Evolutionary conservation across 2,329 filamentous ascomycete genomes (phyloP), one percentile per base, ranked within the genome.

Genomic region (Thielaviopsis punctulata): DNA sequence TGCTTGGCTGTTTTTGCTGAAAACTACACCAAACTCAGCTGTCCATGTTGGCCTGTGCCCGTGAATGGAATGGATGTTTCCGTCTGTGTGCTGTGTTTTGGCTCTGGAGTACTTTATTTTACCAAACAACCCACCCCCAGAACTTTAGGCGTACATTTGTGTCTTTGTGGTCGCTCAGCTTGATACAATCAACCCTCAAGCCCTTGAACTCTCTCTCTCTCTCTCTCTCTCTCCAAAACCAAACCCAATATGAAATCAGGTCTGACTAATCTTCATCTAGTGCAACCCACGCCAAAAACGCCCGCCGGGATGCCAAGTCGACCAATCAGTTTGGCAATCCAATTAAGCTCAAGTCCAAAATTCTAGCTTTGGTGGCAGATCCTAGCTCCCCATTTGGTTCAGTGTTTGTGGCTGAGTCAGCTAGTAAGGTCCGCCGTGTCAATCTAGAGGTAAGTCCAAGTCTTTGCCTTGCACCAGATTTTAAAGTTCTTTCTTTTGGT

Each of bases 371-470:
- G 25, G 68, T 78, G 21, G 63, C 74, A 10, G 86, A 94, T 62
- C 83, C 85, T 7, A 69, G 72, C 48, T 75, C 77, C 50, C 65
- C 74, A 2, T 62, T 66, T 12, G 70, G 70, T 18, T 71, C 73
- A 6, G 70, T 95, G 39, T 88, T 86, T 64, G 72, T 95, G 30
- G 89, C 90, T 23, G 88, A 95, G 65, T 92, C 89, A 49, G 82
- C 82, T n/a, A 90, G 88, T 4, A 79, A 76, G 46, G 79, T 92
- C 36, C 80, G 86, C 51, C 77, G 77, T 57, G 70, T 96, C 45
- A 75, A 80, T 56, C 68, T 92, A 56, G 79, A 90, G 71, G 87
- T 92, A 73, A 58, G 66, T 43, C 23, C 4, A 9, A 13, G 10
- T 22, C 2, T 22, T 25, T 46, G 4, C 19, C 21, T 45, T 8